Percentiles rank a stretch among this genome's conserved stretches.
phyloP scores from a whole-genome alignment of 1,284 basidiomycete genomes.

The Ustilago shanxiensis region DNA sequence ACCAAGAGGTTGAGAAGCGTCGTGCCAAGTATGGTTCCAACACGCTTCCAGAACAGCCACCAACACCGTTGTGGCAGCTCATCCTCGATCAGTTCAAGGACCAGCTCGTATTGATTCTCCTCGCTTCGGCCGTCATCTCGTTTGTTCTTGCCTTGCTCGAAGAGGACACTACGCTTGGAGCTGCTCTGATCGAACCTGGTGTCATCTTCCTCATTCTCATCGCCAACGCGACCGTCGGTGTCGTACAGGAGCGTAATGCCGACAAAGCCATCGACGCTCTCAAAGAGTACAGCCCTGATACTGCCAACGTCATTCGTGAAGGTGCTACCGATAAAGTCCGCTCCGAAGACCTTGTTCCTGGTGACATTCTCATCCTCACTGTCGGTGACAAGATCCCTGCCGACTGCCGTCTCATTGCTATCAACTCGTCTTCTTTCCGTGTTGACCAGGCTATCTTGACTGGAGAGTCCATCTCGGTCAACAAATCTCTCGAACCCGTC shows the following conservation, averaged over 20 bases:
- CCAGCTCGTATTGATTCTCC: slow-evolving; percentile 68
- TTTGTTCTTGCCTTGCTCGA: slow-evolving; percentile 66
- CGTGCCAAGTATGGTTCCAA: slow-evolving; percentile 57
- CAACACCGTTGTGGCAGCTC: slow-evolving; percentile 91
- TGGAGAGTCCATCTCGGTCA: slow-evolving; percentile 66
- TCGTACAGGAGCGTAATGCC: slow-evolving; percentile 68
- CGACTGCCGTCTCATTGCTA: slow-evolving; percentile 65
- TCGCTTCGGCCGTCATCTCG: slow-evolving; percentile 67
- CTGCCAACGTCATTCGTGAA: slow-evolving; percentile 62
- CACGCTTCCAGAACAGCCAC: slow-evolving; percentile 84
- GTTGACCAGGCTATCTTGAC: slow-evolving; percentile 69
- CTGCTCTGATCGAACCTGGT: slow-evolving; percentile 68
- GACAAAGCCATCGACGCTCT: slow-evolving; percentile 69
- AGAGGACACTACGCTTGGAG: slow-evolving; percentile 61
- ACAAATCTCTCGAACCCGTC: slow-evolving; percentile 61
- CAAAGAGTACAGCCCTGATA: slow-evolving; percentile 67
- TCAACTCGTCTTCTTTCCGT: slow-evolving; percentile 64
- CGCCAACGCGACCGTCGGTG: slow-evolving; percentile 69
- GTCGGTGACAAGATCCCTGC: slow-evolving; percentile 69
- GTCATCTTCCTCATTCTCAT: slow-evolving; percentile 70
- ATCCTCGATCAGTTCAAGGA: slow-evolving; percentile 92
- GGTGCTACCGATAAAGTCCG: slow-evolving; percentile 50
- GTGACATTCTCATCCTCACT: slow-evolving; percentile 66
- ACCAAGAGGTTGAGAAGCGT: slow-evolving; percentile 50
- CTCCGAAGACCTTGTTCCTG: slow-evolving; percentile 65